phyloP scores from a whole-genome alignment of 176 grass and related monocot genomes.

The Saccharum officinarum region DNA sequence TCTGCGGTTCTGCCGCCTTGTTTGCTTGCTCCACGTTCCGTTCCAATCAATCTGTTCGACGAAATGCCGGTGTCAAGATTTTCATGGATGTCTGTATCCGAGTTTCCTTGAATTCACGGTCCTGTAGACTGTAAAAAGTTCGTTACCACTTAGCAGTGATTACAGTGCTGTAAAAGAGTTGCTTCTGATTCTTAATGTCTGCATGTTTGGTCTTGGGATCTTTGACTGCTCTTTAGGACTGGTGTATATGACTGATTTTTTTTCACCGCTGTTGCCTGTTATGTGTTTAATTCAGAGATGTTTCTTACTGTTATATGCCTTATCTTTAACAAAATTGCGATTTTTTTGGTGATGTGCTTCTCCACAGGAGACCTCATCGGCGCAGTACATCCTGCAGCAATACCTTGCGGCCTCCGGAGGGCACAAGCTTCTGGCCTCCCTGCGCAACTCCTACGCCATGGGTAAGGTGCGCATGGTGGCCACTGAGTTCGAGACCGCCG shows the following conservation, averaged over 20 bases:
- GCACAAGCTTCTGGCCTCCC: conserved; percentile 47
- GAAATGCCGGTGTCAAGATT: conserved; percentile 13
- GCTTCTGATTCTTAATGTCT: not conserved
- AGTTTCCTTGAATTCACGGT: conserved; percentile 14
- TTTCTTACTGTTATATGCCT: not conserved
- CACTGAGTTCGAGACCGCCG: conserved; percentile 50
- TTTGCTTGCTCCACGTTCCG: conserved; percentile 24
- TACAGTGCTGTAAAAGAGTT: conserved; percentile 7
- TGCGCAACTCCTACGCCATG: conserved; percentile 61
- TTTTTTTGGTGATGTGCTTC: not conserved
- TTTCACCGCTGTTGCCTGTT: not conserved
- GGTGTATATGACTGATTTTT: not conserved
- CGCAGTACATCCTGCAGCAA: conserved; percentile 82
- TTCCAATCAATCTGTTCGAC: conserved; percentile 16
- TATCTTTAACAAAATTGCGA: not conserved
- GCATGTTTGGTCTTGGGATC: not conserved
- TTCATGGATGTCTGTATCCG: not conserved
- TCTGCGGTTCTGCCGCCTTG: not conserved
- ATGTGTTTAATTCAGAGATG: not conserved
- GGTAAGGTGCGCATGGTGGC: conserved; percentile 70
- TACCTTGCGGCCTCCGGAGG: conserved; percentile 76
- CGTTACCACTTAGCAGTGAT: not conserved
- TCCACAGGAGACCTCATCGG: conserved; percentile 67
- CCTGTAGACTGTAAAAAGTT: conserved; percentile 35
- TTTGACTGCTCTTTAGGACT: conserved; percentile 10